Base-by-base conservation (phyloP, 768 basidiomycete species). In the Phaffia tasmanica region DNA sequence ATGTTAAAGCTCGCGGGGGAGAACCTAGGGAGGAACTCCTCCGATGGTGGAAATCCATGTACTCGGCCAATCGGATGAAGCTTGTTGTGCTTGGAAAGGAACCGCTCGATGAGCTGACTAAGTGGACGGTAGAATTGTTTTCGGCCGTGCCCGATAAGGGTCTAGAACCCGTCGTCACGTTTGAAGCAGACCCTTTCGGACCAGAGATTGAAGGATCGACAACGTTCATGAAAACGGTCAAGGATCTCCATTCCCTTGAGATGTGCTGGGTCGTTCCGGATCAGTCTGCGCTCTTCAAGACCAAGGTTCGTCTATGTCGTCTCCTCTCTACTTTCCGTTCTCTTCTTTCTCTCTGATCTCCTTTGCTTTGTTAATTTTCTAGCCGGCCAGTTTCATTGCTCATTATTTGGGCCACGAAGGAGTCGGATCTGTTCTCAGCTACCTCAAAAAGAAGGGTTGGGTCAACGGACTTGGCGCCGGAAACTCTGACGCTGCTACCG, bases 361-460 rank as follows among this genome's bases (percentile, higher is more conserved):
- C 32, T 42, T 47, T 27, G 51, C 50, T 1, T 53, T 50, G 47
- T 51, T 46, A 11, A 3, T 30, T 27, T 21, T 14, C 25, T 62
- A 76, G 67, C 85, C 95, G 11, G 90, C 77, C 83, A 87, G 67
- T 75, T 93, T 72, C 82, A 81, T 72, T 82, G 85, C 77, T 82
- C 92, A 78, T 78, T 86, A 64, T 82, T 81, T 64, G 76, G 84
- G 72, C 83, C 89, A 88, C 82, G 84, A 71, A 79, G 93, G 92
- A 1, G 84, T 86, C 47, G 94, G 94, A 1, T 97, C 94, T 0
- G 77, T 98, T 35, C 82, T 88, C 72, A 89, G 91, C 0, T 90
- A 91, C 74, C 80, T 99, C 65, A 98, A 94, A 78, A 80, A 81
- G 69, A 87, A 86, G 73, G 88, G 89, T 2, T 94, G 91, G 90